Evolutionary conservation across 371 early-diverging fungal genomes (phyloP).

Genomic region (Sporodiniella umbellata): DNA sequence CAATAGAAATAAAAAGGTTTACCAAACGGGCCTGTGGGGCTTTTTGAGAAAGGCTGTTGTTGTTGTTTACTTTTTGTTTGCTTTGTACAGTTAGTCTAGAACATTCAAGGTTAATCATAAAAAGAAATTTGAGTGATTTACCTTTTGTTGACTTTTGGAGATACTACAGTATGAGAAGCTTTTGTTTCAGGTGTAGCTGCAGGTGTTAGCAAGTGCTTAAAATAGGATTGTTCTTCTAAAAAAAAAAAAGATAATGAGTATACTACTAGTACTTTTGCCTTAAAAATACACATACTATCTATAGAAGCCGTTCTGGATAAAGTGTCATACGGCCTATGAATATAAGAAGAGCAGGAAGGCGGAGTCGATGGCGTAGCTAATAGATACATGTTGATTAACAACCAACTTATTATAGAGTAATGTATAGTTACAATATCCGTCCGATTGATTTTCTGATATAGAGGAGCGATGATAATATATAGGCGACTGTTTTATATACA

Average conservation of each 20-base stretch:
- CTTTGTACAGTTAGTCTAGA: no score
- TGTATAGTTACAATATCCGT: background rate
- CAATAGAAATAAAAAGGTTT: background rate
- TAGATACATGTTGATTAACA: background rate
- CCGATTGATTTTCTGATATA: background rate
- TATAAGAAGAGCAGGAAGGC: background rate
- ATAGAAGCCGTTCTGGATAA: background rate
- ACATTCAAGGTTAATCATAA: no score
- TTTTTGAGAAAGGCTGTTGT: no score
- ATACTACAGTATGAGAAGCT: background rate
- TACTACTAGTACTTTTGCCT: background rate
- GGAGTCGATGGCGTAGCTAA: background rate
- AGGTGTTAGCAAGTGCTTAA: background rate
- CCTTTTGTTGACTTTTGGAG: conserved; percentile 3
- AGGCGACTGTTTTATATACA: background rate
- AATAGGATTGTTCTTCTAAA: conserved; percentile 1
- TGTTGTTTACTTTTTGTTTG: no score
- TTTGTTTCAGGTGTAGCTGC: background rate
- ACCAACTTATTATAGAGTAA: background rate
- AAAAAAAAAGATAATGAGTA: background rate
- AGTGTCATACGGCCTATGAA: background rate
- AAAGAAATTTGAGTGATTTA: no score
- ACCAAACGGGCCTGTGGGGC: background rate
- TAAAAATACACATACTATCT: background rate
- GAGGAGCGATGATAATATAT: background rate